Evolutionary conservation across 495 filamentous ascomycete species (phyloP), one percentile per base, ranked within the genome.

Genomic region (Daldinia grandis): DNA sequence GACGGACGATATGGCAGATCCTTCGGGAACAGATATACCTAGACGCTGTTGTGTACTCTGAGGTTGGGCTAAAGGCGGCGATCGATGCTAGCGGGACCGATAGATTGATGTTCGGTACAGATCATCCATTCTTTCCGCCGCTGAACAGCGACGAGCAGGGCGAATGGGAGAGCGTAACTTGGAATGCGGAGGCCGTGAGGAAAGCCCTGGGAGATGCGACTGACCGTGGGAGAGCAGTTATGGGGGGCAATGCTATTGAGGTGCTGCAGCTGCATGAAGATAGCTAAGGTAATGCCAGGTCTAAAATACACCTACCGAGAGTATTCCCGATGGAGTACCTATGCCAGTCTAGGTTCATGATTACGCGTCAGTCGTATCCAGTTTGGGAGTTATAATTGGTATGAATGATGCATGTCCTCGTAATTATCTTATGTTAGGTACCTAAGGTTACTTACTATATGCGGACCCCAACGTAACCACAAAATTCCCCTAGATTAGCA

Each of bases 61-160:
- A 87, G 28, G 88, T 91, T 14, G 92, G 91, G 0, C 72, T 97
- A 35, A 89, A 90, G 73, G 91, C 93, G 3, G 93, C 93, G 0
- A 82, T 92, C 4, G 84, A 86, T 14, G 85, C 86, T 0, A 85
- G 85, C 14, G 89, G 89, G 0, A 80, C 80, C 8, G 90, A 93
- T 69, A 83, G 92, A 68, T 73, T 95, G 30, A 84, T 95, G 74
- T 95, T 97, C 83, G 94, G 92, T 19, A 97, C 93, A 2, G 95
- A 97, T 78, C 93, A 97, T 80, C 95, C 95, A 0, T 98, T 98
- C 81, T 98, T 97, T 79, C 95, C 95, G 33, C 94, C 94, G 1
- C 71, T 97, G 14, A 82, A 82, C 27, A 83, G 71, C 30, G 84
- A 85, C 42, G 81, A 84, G 75, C 86, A 87, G 59, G 83, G 83